phyloP scores from a whole-genome alignment of 805 yeast species.

The Pichia californica region DNA sequence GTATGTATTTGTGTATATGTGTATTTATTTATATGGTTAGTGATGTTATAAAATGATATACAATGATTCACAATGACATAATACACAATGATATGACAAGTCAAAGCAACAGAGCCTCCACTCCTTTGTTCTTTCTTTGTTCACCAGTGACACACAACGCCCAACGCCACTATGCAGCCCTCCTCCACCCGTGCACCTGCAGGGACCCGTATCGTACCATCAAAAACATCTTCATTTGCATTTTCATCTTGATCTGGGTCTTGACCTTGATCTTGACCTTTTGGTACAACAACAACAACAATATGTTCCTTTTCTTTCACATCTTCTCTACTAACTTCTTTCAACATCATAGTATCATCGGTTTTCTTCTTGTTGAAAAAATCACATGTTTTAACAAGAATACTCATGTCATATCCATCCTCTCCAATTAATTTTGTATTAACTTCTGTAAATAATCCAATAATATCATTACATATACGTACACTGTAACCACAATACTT shows the following conservation, averaged over 20 bases:
- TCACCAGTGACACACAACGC: not conserved
- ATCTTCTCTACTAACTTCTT: not conserved
- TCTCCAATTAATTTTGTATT: conserved; percentile 32
- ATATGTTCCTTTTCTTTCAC: not conserved
- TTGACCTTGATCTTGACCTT: no score
- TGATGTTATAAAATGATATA: no score
- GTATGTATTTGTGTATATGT: no score
- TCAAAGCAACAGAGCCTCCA: no score
- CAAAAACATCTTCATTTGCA: not conserved
- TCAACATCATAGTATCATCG: no score
- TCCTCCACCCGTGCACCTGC: conserved; percentile 1
- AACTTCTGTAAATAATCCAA: conserved; percentile 65
- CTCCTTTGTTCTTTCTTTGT: not conserved
- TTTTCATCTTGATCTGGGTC: not conserved
- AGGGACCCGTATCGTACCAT: not conserved
- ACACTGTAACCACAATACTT: conserved; percentile 70
- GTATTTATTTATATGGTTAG: no score
- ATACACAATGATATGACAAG: no score
- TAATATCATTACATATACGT: conserved; percentile 55
- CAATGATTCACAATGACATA: no score
- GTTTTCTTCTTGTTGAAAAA: conserved; percentile 37
- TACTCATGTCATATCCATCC: conserved; percentile 63
- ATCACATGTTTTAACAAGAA: conserved; percentile 67
- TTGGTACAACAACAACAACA: not conserved
- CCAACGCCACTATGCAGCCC: not conserved